Evolutionary conservation across 345 rosid species (phyloP), one percentile per base, ranked within the genome.

Genomic region (Salix brachista): DNA sequence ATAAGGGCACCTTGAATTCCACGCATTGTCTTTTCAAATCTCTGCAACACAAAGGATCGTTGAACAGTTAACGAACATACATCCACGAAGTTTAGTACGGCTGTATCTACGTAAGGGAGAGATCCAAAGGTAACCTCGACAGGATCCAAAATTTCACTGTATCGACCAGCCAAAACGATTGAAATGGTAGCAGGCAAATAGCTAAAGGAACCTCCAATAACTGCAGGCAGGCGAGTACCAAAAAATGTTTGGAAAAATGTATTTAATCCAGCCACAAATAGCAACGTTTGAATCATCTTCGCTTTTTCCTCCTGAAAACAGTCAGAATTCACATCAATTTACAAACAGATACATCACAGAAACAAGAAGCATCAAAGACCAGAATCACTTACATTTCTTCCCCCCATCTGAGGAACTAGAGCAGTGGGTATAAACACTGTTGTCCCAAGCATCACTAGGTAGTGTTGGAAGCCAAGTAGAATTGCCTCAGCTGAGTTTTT

Each of bases 401-500:
- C 99, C 83, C 99, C 99, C 97, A 96, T 96, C 77, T 93, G 97
- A 66, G 97, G 92, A 82, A 93, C 97, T 42, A 96, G 83, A 8
- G 87, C 79, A 52, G 93, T 80, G 37, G 99, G 96, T 46, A 96
- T 93, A 50, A 96, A 86, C 79, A 96, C 99, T 0, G 91, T 90
- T 54, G 99, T 96, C 56, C 99, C 98, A 72, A 96, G 94, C 99
- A 96, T 93, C 82, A 96, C 98, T 74, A 93, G 81, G 86, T 93
- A 96, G 78, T 96, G 98, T 71, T 96, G 99, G 85, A 96, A 96
- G 7, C 98, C 99, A 42, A 96, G 86, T 30, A 96, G 88, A 71
- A 96, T 86, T 37, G 99, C 97, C 83, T 96, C 99, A 48, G 99
- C 99, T 96, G 90, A 86, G 80, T 39, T 69, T 26, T 66, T 44